phyloP scores from a whole-genome alignment of 495 filamentous ascomycete genomes.

The Neurospora intermedia region DNA sequence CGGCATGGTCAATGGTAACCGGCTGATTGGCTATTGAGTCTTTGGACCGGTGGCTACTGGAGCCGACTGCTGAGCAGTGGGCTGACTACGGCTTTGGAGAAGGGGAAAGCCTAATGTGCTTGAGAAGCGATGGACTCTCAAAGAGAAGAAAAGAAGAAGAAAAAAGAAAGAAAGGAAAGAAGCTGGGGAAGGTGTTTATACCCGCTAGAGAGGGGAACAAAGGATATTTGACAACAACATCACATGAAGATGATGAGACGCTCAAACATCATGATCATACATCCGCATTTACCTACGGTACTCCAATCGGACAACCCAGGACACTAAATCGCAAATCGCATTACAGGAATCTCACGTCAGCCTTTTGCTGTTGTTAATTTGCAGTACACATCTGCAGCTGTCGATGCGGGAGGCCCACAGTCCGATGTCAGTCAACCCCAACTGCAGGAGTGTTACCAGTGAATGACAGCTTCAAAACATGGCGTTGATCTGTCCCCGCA shows the following conservation, averaged over 20 bases:
- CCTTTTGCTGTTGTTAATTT: not conserved
- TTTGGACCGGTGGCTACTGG: not conserved
- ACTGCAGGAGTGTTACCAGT: not conserved
- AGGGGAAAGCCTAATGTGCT: not conserved
- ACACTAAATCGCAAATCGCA: not conserved
- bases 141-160: too few relatives aligned
- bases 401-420: not conserved
- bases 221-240: too few relatives aligned
- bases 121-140: too few relatives aligned
- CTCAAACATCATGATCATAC: too few relatives aligned
- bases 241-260: too few relatives aligned
- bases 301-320: not conserved
- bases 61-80: not conserved
- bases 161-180: too few relatives aligned
- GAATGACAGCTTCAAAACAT: not conserved
- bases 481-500: not conserved
- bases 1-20: constrained; percentile 10
- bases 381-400: not conserved
- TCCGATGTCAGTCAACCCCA: not conserved
- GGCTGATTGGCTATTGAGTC: constrained; percentile 3
- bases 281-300: not conserved
- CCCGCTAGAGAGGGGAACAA: too few relatives aligned
- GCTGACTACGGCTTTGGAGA: not conserved
- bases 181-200: too few relatives aligned
- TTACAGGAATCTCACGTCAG: not conserved